Evolutionary conservation across 2,329 filamentous ascomycete genomes (phyloP), one percentile per base, ranked within the genome.

Genomic region (Cercospora zeina): DNA sequence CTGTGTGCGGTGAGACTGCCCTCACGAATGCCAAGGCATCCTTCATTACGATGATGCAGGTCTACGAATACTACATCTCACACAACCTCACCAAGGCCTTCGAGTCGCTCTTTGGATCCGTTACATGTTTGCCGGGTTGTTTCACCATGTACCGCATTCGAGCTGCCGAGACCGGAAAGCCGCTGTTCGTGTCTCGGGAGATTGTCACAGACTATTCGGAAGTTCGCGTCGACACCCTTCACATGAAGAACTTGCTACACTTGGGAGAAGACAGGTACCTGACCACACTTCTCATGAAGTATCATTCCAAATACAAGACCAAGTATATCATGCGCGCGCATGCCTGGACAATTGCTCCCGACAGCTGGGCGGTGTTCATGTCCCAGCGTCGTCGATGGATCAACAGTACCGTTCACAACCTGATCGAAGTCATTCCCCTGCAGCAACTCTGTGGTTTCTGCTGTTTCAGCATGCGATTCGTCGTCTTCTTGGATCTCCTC

Each of bases 341-440:
- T 72, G 95, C 95, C 27, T 97, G 91, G 91, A 99, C 95, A 11
- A 93, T 97, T 71, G 95, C 95, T 7, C 95, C 95, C 6, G 95
- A 99, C 76, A 91, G 89, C 66, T 97, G 92, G 90, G 80, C 83
- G 45, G 91, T 99, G 63, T 97, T 99, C 84, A 82, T 97, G 76
- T 99, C 95, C 27, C 95, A 99, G 79, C 91, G 95, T 83, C 93
- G 95, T 82, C 90, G 95, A 75, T 99, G 95, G 95, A 99, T 99
- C 79, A 99, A 99, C 82, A 97, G 93, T 61, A 99, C 95, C 0
- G 91, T 99, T 56, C 95, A 99, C 83, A 99, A 99, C 77, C 83
- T 99, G 65, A 90, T 96, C 66, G 95, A 99, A 76, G 88, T 99
- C 65, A 93, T 97, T 66, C 93, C 93, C 5, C 82, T 99, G 77